phyloP scores from a whole-genome alignment of 768 basidiomycete species.

The Termitomyces sp. region DNA sequence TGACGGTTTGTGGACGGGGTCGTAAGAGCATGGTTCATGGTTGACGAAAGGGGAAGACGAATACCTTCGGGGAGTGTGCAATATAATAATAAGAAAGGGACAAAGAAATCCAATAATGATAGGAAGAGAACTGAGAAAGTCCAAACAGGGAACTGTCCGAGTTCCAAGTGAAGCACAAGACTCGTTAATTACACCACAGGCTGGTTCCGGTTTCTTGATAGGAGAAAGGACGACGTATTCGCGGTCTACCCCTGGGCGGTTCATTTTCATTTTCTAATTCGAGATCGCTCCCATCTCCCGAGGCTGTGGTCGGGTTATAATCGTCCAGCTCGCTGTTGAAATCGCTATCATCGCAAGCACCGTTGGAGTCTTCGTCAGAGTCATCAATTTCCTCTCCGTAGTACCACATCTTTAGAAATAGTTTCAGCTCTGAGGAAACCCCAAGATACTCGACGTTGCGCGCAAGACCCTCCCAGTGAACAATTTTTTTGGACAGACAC shows the following conservation, averaged over 20 bases:
- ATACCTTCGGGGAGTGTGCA: background rate
- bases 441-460: conserved; percentile 89
- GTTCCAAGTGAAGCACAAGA: background rate
- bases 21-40: background rate
- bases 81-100: background rate
- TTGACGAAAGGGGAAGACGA: background rate
- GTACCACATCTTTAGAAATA: conserved; percentile 77
- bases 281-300: conserved; percentile 3
- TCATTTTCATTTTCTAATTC: conserved; percentile 34
- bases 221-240: conserved; percentile 36
- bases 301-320: conserved; percentile 10
- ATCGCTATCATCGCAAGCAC: background rate
- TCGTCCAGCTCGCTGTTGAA: conserved; percentile 15
- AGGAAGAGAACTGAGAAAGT: conserved; percentile 6
- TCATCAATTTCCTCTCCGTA: conserved; percentile 18
- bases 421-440: conserved; percentile 70
- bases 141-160: background rate
- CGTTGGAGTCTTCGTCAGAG: background rate
- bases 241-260: conserved; percentile 35
- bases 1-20: background rate
- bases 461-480: conserved; percentile 85
- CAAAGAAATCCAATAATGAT: conserved; percentile 17
- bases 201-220: conserved; percentile 24
- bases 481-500: conserved; percentile 57
- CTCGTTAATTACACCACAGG: conserved; percentile 17